Conservation (phyloP, 2,329 filamentous ascomycete genomes). For the Monilinia vaccinii-corymbosi region DNA sequence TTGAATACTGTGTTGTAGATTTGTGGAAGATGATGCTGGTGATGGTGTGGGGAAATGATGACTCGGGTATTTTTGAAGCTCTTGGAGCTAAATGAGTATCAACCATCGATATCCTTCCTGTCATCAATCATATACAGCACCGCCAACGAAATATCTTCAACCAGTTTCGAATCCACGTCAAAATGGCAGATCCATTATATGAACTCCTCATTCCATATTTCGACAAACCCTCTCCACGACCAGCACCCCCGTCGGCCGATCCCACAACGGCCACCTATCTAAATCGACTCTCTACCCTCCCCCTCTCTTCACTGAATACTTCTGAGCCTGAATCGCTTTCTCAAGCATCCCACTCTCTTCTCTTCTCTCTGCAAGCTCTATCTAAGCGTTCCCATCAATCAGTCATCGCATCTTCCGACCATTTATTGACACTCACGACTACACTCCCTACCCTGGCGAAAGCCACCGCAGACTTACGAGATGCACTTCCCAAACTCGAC, state of each 20-base stretch:
- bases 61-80: constrained; percentile 1
- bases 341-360: constrained; percentile 69
- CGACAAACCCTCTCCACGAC: constrained; percentile 35
- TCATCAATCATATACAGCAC: not conserved
- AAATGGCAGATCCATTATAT: constrained; percentile 64
- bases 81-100: not conserved
- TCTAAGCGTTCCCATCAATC: constrained; percentile 83
- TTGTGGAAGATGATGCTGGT: not conserved
- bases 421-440: constrained; percentile 63
- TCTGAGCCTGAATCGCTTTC: constrained; percentile 73
- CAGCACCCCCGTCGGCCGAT: constrained; percentile 37
- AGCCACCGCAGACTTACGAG: constrained; percentile 57
- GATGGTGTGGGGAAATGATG: not conserved
- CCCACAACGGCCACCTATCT: constrained; percentile 61
- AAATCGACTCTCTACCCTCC: constrained; percentile 64
- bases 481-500: constrained; percentile 71
- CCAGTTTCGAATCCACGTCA: not conserved
- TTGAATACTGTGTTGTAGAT: not conserved
- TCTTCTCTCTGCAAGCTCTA: constrained; percentile 76
- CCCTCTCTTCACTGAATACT: constrained; percentile 61
- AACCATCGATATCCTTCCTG: not conserved
- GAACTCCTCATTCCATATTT: constrained; percentile 62
- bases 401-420: constrained; percentile 71
- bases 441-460: constrained; percentile 62
- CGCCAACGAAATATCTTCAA: not conserved